These are phyloP conservation scores for Linum trigynum DNA, from an alignment of 345 rosid species.

Conservation along the genomic window DNA sequence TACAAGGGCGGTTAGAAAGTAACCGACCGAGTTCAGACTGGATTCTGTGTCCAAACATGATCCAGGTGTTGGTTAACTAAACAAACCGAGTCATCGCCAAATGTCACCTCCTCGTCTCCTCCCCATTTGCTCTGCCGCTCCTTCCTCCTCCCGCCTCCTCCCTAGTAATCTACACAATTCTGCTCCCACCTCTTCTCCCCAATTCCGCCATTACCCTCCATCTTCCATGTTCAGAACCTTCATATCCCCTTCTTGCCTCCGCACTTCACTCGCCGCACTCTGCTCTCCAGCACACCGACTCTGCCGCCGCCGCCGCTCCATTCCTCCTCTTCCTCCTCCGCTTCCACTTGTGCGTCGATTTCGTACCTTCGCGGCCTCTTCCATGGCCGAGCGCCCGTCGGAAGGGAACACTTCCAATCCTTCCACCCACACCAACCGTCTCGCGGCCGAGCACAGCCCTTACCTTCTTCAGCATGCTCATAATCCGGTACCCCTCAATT, in stretches of 20 bases:
- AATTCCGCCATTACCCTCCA: no score
- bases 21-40: no score
- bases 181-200: no score
- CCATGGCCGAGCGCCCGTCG: slow-evolving; percentile 17
- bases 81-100: background rate
- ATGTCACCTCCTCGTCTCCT: background rate
- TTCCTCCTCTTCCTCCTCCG: background rate
- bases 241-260: background rate
- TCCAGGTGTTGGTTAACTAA: no score
- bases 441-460: slow-evolving; percentile 78
- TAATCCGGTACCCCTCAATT: slow-evolving; percentile 45
- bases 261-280: background rate
- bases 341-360: background rate
- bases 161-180: no score
- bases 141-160: no score
- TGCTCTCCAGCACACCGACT: no score
- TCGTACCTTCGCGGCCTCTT: background rate
- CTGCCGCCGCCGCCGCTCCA: no score
- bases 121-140: no score
- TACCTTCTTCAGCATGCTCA: slow-evolving; percentile 90
- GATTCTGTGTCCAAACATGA: no score
- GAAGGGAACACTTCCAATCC: slow-evolving; percentile 14
- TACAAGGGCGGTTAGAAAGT: no score
- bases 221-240: background rate
- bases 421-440: slow-evolving; percentile 49